Evolutionary conservation across 768 basidiomycete species (phyloP).

Genomic region (Phanerochaete carnosa): DNA sequence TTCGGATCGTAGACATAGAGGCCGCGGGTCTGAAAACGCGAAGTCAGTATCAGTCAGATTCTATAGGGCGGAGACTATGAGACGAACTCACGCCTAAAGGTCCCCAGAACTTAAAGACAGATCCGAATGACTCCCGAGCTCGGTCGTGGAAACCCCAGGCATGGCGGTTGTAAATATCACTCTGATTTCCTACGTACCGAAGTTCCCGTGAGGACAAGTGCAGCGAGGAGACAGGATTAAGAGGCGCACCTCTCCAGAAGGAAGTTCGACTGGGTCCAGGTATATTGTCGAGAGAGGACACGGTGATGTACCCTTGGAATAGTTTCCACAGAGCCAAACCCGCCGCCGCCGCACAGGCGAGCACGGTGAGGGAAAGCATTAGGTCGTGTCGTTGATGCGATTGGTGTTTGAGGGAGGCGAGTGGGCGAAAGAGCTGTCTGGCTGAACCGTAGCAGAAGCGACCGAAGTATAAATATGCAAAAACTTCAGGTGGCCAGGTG

Average conservation of each 20-base stretch:
- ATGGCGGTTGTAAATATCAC: constrained; percentile 6
- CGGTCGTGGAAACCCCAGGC: constrained; percentile 7
- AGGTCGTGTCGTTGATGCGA: not conserved
- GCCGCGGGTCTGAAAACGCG: constrained; percentile 14
- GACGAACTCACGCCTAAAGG: constrained; percentile 7
- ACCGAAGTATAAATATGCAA: no score
- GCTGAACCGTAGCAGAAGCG: not conserved
- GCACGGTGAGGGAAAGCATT: not conserved
- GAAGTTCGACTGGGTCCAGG: constrained; percentile 8
- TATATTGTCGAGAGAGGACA: constrained; percentile 11
- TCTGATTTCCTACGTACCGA: not conserved
- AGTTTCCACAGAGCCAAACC: not conserved
- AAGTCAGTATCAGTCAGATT: not conserved
- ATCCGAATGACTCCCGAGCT: not conserved
- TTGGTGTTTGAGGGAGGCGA: not conserved
- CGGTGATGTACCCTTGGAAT: constrained; percentile 5
- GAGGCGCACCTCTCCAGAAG: constrained; percentile 4
- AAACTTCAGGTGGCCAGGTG: no score
- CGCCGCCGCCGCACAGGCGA: not conserved
- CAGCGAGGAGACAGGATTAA: not conserved
- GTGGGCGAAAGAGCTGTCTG: not conserved
- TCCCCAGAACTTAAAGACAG: constrained; percentile 7
- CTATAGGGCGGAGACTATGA: not conserved
- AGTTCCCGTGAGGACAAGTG: not conserved
- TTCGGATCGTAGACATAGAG: constrained; percentile 23